Evolutionary conservation across 768 basidiomycete species (phyloP), one percentile per base, ranked within the genome.

Genomic region (Hirschioporus abietinus): DNA sequence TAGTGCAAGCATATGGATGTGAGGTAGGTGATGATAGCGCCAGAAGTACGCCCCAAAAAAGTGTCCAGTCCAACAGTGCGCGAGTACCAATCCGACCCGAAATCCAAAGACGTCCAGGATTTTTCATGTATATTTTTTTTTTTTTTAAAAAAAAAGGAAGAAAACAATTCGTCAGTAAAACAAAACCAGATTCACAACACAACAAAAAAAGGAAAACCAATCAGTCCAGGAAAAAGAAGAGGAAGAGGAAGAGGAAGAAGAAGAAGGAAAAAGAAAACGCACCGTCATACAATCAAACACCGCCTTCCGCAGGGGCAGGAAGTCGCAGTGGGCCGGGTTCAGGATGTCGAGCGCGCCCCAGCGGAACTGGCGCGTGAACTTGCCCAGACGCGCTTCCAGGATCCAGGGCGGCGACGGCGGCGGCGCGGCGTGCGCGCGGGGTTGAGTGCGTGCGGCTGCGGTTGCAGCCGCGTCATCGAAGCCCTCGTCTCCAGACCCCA

Each of bases 231-330:
- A 71, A 66, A 58, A 64, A 70, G 36, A 64, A 36, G n/a, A n/a
- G n/a, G n/a, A n/a, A n/a, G n/a, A n/a, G n/a, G n/a, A n/a, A n/a
- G n/a, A n/a, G n/a, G n/a, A 10, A 42, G 27, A 27, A 58, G 4
- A 30, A 23, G 1, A 35, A 17, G 64, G 60, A 69, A 66, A 35
- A 67, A 65, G 65, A 65, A 63, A 68, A 74, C 84, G 75, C 80
- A 94, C 93, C 84, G 91, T 87, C 89, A 95, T 91, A 75, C 93
- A 91, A 74, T 92, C 91, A 74, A 95, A 89, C 69, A 96, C 86
- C 62, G 91, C 92, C 34, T 84, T 83, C 66, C 92, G 87, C 66
- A 96, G 84, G 52, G 86, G 76, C 35, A 88, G 72, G 76, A 96
- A 95, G 76, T 96, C 95, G 72, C 87, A 89, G 71, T 96, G 93